These are phyloP conservation scores for Macadamia tetraphylla DNA, from an alignment of 164 flowering plant genomes.

Conservation along the genomic window DNA sequence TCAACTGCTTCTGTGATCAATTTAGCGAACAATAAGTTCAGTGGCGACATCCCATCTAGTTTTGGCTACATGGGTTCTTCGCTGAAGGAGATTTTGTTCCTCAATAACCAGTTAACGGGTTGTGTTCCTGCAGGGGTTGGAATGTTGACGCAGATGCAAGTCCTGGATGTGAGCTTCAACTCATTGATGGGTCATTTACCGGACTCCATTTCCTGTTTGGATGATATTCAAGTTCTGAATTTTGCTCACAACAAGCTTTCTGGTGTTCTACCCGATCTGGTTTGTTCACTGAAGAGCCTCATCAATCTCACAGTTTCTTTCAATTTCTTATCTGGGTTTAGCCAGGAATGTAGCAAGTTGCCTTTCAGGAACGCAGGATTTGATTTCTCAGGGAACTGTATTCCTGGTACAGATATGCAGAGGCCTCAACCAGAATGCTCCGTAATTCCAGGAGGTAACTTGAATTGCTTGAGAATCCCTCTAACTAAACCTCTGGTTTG, in stretches of 20 bases:
- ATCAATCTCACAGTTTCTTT: slow-evolving; percentile 60
- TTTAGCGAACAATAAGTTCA: slow-evolving; percentile 74
- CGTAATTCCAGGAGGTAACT: slow-evolving; percentile 37
- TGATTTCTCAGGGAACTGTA: slow-evolving; percentile 71
- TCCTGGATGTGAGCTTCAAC: slow-evolving; percentile 78
- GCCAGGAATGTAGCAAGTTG: slow-evolving; percentile 51
- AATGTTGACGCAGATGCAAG: slow-evolving; percentile 52
- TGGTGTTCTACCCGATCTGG: slow-evolving; percentile 58
- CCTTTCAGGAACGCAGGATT: slow-evolving; percentile 49
- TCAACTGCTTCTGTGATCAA: slow-evolving; percentile 90
- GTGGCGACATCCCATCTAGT: slow-evolving; percentile 62
- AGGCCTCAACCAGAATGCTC: slow-evolving; percentile 68
- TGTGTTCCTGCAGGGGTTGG: slow-evolving; percentile 90
- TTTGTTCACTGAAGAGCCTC: slow-evolving; percentile 59
- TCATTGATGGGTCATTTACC: slow-evolving; percentile 81
- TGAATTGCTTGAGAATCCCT: slow-evolving; percentile 66
- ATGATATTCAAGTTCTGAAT: slow-evolving; percentile 64
- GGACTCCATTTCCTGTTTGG: slow-evolving; percentile 64
- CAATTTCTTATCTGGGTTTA: slow-evolving; percentile 88
- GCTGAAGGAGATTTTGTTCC: slow-evolving; percentile 69
- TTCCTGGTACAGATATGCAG: slow-evolving; percentile 68
- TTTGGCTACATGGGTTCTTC: slow-evolving; percentile 57
- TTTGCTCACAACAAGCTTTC: slow-evolving; percentile 73
- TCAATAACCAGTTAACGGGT: slow-evolving; percentile 79
- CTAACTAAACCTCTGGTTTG: slow-evolving; percentile 43